phyloP scores from a whole-genome alignment of 2,329 filamentous ascomycete genomes.

The Aspergillus spinulosporus region DNA sequence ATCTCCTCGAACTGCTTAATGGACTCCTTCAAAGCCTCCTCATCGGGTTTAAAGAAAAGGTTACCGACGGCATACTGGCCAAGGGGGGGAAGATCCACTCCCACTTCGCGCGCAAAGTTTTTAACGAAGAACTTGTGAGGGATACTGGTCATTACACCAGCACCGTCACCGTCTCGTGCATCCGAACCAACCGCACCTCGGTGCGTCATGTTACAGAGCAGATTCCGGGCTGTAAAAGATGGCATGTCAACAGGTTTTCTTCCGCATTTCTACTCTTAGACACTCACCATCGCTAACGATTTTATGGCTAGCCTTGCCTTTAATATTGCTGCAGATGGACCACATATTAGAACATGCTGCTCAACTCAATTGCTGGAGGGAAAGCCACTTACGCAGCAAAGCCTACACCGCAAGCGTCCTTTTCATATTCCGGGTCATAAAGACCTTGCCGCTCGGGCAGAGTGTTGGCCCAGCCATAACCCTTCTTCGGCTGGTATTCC shows the following conservation, averaged over 20 bases:
- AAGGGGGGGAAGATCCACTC: slow-evolving; percentile 78
- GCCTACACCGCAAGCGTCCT: slow-evolving; percentile 99
- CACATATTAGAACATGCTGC: slow-evolving; percentile 14
- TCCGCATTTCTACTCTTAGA: background rate
- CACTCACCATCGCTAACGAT: slow-evolving; percentile 92
- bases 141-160: slow-evolving; percentile 99
- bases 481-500: slow-evolving; percentile 57
- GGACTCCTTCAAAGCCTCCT: slow-evolving; percentile 84
- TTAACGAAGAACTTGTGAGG: slow-evolving; percentile 98
- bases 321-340: slow-evolving; percentile 72
- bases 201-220: slow-evolving; percentile 99
- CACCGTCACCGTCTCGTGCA: slow-evolving; percentile 95
- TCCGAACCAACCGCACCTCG: slow-evolving; percentile 97
- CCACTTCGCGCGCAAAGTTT: slow-evolving; percentile 91
- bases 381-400: slow-evolving; percentile 79
- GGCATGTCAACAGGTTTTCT: slow-evolving; percentile 33
- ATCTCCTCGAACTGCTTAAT: slow-evolving; percentile 92
- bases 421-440: slow-evolving; percentile 93
- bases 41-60: slow-evolving; percentile 96
- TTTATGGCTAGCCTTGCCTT: slow-evolving; percentile 95
- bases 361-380: background rate
- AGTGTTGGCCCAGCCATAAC: slow-evolving; percentile 92
- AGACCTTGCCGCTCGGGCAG: slow-evolving; percentile 98
- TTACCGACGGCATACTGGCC: slow-evolving; percentile 98
- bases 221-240: slow-evolving; percentile 68